A percentile compares a stretch with the other conserved stretches of the same genome.
Evolutionary conservation across 306 rosid genomes (phyloP).

Genomic region (Hylodesmum podocarpum): DNA sequence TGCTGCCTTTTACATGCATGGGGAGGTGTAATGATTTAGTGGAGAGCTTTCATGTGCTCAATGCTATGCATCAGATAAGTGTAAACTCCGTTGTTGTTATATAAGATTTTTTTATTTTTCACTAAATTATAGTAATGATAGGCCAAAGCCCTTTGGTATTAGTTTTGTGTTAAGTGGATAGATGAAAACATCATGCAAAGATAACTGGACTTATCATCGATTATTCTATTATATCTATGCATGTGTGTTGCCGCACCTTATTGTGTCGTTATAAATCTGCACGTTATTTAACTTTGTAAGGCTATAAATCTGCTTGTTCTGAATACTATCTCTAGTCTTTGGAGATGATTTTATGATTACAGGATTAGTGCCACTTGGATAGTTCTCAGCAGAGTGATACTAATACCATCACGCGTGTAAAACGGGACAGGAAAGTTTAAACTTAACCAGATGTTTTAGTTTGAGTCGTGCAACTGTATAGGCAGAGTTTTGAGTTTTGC

Average conservation of each 20-base stretch:
- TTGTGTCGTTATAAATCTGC: no score
- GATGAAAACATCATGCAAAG: conserved; percentile 17
- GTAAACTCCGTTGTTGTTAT: conserved; percentile 30
- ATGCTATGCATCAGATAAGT: conserved; percentile 27
- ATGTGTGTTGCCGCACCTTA: not conserved
- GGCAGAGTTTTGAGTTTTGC: no score
- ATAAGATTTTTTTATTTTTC: not conserved
- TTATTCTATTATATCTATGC: not conserved
- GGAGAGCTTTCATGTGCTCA: not conserved
- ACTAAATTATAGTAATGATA: conserved; percentile 28
- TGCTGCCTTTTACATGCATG: conserved; percentile 32
- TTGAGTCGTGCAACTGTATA: no score
- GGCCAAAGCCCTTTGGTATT: conserved; percentile 17
- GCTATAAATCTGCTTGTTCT: not conserved
- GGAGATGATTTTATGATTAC: no score
- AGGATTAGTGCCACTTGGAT: no score
- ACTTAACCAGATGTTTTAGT: no score
- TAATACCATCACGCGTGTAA: not conserved
- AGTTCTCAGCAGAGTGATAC: not conserved
- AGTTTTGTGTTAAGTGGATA: conserved; percentile 39
- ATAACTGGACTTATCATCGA: not conserved
- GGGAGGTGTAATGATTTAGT: conserved; percentile 9
- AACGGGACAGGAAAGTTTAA: not conserved
- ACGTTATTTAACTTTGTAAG: not conserved
- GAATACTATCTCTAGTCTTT: no score